Base-by-base conservation (phyloP, 2,329 filamentous ascomycete genomes). In the Aspergillus quadricinctus region DNA sequence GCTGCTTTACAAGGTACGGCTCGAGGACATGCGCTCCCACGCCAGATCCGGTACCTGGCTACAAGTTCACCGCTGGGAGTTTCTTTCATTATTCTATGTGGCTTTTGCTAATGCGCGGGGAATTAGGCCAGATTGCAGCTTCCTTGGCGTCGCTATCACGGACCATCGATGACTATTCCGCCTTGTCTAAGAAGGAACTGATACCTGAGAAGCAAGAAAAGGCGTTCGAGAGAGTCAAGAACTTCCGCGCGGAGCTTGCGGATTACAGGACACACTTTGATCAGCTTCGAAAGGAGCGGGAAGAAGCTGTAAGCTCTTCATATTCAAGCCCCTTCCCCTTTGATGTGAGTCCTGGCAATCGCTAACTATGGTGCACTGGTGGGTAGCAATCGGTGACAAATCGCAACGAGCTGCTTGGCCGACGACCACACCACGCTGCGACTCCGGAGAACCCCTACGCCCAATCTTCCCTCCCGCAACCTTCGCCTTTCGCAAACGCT, bases 371-470 rank as follows among this genome's bases (percentile, higher is more conserved):
- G 23, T 29, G 27, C 19, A 14, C 48, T 48, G 25, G 14, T 48
- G 49, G 27, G 55, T 54, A 82, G 79, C 78, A 80, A 78, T 78
- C 80, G 51, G 81, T 84, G 52, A 83, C 88, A 64, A 90, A 92
- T 70, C 83, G 91, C 50, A 83, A 83, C 60, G 94, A 97, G 74
- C 82, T 99, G 27, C 82, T 97, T 0, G 93, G 92, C 27, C 83
- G 94, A 52, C 82, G 94, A 49, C 90, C 92, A 1, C 93, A 94
- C 63, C 79, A 84, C 68, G 84, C 85, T 41, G 78, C 86, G n/a
- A 89, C 89, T 1, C 93, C 94, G 1, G 94, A 97, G 73, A 97
- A 97, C 68, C 94, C 94, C 0, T 97, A 97, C 72, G 85, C 90
- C 17, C 85, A 89, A 67, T 80, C 77, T 63, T 77, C 71, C 53